Percentiles rank a stretch among this genome's conserved stretches.
Evolutionary conservation across 495 filamentous ascomycete genomes (phyloP).

Genomic region (Pseudevernia furfuracea): DNA sequence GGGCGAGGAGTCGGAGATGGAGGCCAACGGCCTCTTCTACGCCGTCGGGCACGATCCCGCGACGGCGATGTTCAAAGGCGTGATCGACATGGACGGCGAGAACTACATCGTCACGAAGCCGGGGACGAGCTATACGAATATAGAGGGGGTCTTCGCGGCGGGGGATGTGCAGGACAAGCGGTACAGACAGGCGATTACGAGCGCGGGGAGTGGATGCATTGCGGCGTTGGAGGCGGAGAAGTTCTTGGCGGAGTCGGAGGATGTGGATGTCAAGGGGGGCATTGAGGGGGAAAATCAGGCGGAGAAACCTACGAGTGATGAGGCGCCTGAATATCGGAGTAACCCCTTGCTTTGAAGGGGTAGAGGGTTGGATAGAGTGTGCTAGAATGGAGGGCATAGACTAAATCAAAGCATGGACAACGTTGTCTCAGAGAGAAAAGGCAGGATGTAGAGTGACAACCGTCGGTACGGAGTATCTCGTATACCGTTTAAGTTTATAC

Average conservation of each 20-base stretch:
- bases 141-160: conserved; percentile 91
- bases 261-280: conserved; percentile 32
- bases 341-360: conserved; percentile 52
- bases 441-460: not conserved
- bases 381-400: not conserved
- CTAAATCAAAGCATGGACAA: not conserved
- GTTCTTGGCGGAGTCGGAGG: conserved; percentile 70
- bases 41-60: conserved; percentile 96
- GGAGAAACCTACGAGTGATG: conserved; percentile 29
- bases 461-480: not conserved
- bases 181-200: conserved; percentile 96
- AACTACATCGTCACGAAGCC: conserved; percentile 84
- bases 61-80: conserved; percentile 75
- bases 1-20: conserved; percentile 69
- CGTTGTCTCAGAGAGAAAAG: not conserved
- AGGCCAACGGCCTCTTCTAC: conserved; percentile 93
- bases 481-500: not conserved
- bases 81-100: conserved; percentile 78
- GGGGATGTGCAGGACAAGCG: conserved; percentile 98
- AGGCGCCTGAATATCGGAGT: conserved; percentile 52
- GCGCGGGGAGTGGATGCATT: conserved; percentile 89
- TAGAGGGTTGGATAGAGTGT: not conserved
- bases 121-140: conserved; percentile 78
- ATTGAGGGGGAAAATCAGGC: conserved; percentile 29
- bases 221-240: conserved; percentile 94